Conservation (phyloP, 129 eudicot genomes). For the Artemisia annua region DNA sequence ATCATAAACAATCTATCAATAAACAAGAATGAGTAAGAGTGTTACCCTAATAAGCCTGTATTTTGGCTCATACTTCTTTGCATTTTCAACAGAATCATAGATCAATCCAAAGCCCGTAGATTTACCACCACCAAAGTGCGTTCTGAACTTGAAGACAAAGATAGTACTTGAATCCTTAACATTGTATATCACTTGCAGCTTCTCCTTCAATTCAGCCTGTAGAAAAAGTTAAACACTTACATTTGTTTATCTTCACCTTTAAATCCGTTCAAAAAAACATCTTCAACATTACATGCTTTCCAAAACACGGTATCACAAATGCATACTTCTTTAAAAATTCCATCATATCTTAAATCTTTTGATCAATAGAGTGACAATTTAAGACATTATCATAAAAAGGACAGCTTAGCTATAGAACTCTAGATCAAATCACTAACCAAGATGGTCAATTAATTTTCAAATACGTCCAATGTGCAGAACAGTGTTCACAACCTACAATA, state of each 20-base stretch:
- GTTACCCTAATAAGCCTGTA: constrained; percentile 86
- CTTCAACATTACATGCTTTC: too few species aligned
- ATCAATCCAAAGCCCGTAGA: constrained; percentile 87
- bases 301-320: too few species aligned
- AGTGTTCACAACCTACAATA: not conserved
- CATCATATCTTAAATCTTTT: too few species aligned
- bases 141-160: constrained; percentile 81
- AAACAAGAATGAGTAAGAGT: not conserved
- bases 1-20: not conserved
- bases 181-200: constrained; percentile 61
- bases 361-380: too few species aligned
- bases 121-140: constrained; percentile 87
- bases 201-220: constrained; percentile 84
- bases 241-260: too few species aligned
- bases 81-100: constrained; percentile 76
- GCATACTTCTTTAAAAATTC: too few species aligned
- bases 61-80: constrained; percentile 79
- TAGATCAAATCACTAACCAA: not conserved
- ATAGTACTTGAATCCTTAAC: constrained; percentile 66
- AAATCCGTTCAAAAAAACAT: too few species aligned
- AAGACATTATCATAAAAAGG: too few species aligned
- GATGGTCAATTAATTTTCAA: not conserved
- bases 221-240: not conserved
- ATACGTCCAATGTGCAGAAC: not conserved
- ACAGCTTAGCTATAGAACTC: not conserved